Evolutionary conservation across 1,284 basidiomycete genomes (phyloP).

Genomic region (Leccinum proximum): DNA sequence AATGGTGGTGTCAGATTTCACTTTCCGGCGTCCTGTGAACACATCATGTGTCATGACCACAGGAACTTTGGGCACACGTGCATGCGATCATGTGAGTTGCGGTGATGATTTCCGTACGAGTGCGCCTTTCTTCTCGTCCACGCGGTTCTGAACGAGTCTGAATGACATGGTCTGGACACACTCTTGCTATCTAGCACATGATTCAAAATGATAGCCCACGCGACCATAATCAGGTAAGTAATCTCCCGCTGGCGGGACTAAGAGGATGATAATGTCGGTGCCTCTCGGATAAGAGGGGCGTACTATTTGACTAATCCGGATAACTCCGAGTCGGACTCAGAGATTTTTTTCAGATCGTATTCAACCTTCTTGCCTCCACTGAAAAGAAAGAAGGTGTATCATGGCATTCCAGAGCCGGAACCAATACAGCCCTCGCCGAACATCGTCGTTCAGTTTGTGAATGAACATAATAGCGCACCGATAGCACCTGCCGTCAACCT

Average conservation of each 20-base stretch:
- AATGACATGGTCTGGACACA: too few relatives aligned
- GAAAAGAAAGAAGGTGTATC: slow-evolving; percentile 80
- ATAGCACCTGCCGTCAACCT: slow-evolving; percentile 87
- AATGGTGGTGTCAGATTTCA: background rate
- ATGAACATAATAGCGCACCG: slow-evolving; percentile 77
- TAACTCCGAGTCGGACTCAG: background rate
- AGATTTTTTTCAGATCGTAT: background rate
- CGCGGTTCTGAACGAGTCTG: background rate
- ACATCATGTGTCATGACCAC: slow-evolving; percentile 41
- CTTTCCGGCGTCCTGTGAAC: slow-evolving; percentile 39
- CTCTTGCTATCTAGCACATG: background rate
- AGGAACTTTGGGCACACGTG: slow-evolving; percentile 60
- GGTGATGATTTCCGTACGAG: background rate
- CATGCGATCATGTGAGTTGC: slow-evolving; percentile 15
- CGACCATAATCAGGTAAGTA: background rate
- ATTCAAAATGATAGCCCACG: background rate
- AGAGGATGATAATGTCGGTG: background rate
- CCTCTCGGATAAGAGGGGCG: background rate
- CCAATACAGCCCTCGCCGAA: slow-evolving; percentile 54
- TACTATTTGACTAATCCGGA: background rate
- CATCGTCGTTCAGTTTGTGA: slow-evolving; percentile 73
- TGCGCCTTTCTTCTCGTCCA: background rate
- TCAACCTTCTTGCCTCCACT: slow-evolving; percentile 70
- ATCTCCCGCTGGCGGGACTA: background rate
- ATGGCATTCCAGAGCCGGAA: slow-evolving; percentile 67